Evolutionary conservation across 1,139 yeast species (phyloP), one percentile per base, ranked within the genome.

Genomic region (Kurtzmaniella quercitrusa): DNA sequence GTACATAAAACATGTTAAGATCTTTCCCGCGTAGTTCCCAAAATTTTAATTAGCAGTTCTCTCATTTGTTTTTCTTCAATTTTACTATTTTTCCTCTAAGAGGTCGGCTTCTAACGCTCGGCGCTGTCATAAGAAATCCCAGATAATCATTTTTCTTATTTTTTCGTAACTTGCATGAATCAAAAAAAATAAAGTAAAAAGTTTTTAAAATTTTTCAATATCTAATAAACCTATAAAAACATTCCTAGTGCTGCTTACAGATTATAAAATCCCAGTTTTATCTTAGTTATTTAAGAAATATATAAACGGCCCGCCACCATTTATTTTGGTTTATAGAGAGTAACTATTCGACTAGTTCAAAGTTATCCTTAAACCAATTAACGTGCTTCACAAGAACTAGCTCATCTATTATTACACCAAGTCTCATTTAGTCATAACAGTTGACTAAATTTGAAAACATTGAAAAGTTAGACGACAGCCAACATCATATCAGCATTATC

Each of bases 141-240:
- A 26, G 6, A 21, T 11, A 21, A 21, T 26, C 30, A 14, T 26
- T 9, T 26, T 26, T 9, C 30, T 9, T 26, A 26, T 26, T 26
- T 26, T 26, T 26, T 26, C 6, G 30, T 30, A 30, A 30, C 16
- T 14, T 30, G 18, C 34, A 30, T 30, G 18, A 30, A 30, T 14
- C n/a, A 30, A 14, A 12, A 12, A 12, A 12, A 4, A 8, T 14
- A 30, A 30, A 30, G 15, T 14, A 30, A 30, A 14, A 30, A 16
- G n/a, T 30, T 30, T 30, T 35, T 40, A 36, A 37, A 39, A 34
- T 33, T 38, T 38, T 39, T 33, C 23, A 39, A 28, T 20, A 23
- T 21, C 36, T 19, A 12, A 33, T 30, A 21, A 28, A 18, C 41
- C 41, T 38, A 38, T 38, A 33, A 38, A 38, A 38, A 21, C 41